A percentile compares a stretch with the other conserved stretches of the same genome.
These are phyloP conservation scores for Rusavskia elegans DNA, from an alignment of 495 filamentous ascomycete species.

Conservation along the genomic window DNA sequence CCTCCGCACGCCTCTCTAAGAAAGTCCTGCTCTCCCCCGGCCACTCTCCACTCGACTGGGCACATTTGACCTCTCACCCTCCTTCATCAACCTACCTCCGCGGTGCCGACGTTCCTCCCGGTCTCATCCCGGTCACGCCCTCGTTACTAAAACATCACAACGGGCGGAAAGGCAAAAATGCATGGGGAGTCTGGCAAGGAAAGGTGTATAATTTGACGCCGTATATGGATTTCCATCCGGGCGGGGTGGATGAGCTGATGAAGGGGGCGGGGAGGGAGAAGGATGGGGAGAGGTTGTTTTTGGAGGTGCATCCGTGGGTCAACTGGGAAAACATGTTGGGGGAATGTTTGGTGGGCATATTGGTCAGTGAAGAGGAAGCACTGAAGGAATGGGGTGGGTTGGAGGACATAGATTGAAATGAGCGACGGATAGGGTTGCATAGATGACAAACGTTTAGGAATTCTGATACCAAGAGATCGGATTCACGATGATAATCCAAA, in stretches of 20 bases:
- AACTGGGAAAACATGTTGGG: constrained; percentile 91
- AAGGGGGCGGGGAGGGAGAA: constrained; percentile 60
- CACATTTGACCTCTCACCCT: constrained; percentile 50
- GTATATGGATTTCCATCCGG: constrained; percentile 82
- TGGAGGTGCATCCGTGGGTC: constrained; percentile 92
- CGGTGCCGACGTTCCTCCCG: constrained; percentile 35
- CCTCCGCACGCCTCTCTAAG: constrained; percentile 23
- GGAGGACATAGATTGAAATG: constrained; percentile 58
- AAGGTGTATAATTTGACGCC: constrained; percentile 88
- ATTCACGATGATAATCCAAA: no score
- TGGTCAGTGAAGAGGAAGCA: constrained; percentile 60
- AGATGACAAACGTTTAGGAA: no score
- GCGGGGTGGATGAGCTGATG: constrained; percentile 74
- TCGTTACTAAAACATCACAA: constrained; percentile 57
- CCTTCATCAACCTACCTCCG: constrained; percentile 47
- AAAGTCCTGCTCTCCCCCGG: constrained; percentile 70
- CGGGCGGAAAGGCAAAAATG: constrained; percentile 65
- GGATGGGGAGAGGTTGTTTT: constrained; percentile 59
- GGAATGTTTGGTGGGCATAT: constrained; percentile 69
- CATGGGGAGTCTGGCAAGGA: constrained; percentile 76
- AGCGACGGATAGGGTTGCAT: no score
- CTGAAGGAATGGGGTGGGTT: constrained; percentile 22
- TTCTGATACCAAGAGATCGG: no score
- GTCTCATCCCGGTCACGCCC: constrained; percentile 54
- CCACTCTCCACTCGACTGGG: constrained; percentile 92